These are phyloP conservation scores for Trichophyton mentagrophytes DNA, from an alignment of 2,329 filamentous ascomycete genomes.

Conservation along the genomic window DNA sequence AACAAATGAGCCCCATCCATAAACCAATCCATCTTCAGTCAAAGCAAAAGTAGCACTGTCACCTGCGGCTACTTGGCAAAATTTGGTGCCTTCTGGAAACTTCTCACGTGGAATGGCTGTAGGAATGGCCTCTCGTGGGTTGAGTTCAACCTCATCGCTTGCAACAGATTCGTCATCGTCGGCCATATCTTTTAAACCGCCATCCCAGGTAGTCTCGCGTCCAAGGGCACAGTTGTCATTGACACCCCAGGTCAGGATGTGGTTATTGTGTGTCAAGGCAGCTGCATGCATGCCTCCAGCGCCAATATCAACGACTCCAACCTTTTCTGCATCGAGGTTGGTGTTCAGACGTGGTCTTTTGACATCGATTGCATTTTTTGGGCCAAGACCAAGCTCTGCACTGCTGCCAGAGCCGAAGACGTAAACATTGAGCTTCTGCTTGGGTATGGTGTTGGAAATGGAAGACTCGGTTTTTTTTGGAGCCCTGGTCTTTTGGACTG, in stretches of 20 bases:
- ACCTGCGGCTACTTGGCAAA: not conserved
- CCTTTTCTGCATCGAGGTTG: not conserved
- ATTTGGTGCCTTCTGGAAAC: not conserved
- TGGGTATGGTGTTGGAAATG: not conserved
- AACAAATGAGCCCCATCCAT: not conserved
- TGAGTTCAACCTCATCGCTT: no score
- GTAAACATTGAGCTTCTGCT: not conserved
- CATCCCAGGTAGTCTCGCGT: constrained; percentile 56
- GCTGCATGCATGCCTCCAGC: constrained; percentile 65
- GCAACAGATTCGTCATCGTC: no score
- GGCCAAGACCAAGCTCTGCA: not conserved
- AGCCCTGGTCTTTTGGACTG: not conserved
- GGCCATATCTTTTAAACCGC: constrained; percentile 33
- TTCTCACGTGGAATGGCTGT: not conserved
- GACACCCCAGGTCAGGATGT: constrained; percentile 74
- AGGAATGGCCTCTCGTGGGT: no score
- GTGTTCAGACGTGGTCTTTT: not conserved
- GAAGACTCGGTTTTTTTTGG: not conserved
- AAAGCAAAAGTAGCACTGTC: not conserved
- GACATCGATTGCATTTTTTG: not conserved
- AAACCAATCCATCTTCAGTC: not conserved
- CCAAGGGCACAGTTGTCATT: constrained; percentile 74
- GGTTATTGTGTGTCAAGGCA: constrained; percentile 59
- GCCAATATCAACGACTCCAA: constrained; percentile 48
- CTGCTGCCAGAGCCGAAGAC: not conserved